Conservation (phyloP, 805 yeast genomes). For the Maudiozyma serrabonitensis region DNA sequence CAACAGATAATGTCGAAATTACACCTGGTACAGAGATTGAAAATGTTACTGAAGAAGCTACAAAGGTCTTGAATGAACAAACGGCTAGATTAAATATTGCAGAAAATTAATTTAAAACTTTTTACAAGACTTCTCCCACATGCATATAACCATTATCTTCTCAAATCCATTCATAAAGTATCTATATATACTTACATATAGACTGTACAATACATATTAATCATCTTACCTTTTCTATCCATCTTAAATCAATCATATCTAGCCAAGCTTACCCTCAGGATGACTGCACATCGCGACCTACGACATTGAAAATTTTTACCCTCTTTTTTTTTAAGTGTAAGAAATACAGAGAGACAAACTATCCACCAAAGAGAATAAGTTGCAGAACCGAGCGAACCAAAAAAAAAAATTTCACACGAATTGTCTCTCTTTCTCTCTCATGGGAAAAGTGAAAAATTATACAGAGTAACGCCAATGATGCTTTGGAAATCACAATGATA, state of each 20-base stretch:
- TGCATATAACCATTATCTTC: not conserved
- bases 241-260: not conserved
- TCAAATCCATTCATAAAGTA: not conserved
- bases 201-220: not conserved
- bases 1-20: constrained; percentile 29
- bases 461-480: not conserved
- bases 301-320: not conserved
- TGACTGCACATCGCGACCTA: not conserved
- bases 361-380: not conserved
- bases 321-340: no score
- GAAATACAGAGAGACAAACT: no score
- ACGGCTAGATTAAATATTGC: constrained; percentile 15
- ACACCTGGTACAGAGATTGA: constrained; percentile 45
- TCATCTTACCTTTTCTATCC: not conserved
- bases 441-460: not conserved
- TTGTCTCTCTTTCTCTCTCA: not conserved
- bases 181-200: not conserved
- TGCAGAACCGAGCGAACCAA: not conserved
- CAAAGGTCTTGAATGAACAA: constrained; percentile 30
- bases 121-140: not conserved
- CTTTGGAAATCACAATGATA: not conserved
- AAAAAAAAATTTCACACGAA: constrained; percentile 1
- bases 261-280: not conserved
- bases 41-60: constrained; percentile 39
- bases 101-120: not conserved